Evolutionary conservation across 257 asterid genomes (phyloP).

Genomic region (Nicotiana paniculata): DNA sequence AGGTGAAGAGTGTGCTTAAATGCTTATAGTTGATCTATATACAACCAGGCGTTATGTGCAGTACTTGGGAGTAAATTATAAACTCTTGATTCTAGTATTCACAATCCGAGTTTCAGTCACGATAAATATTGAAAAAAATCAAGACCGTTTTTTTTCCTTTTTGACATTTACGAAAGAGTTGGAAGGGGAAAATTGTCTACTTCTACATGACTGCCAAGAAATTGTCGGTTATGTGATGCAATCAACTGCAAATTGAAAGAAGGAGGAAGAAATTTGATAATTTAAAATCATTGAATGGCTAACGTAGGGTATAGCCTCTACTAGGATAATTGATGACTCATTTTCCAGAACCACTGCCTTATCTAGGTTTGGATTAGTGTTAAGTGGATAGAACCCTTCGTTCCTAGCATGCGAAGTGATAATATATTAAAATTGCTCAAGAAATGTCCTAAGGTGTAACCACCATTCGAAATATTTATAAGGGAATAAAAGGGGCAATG

Average conservation of each 20-base stretch:
- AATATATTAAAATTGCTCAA: neutral
- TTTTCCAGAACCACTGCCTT: neutral
- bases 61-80: neutral
- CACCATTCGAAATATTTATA: neutral
- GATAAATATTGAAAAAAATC: too few relatives aligned
- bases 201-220: neutral
- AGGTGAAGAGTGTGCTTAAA: neutral
- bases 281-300: neutral
- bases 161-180: neutral
- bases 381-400: neutral
- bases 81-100: neutral
- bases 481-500: neutral
- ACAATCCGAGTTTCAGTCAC: neutral
- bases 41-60: neutral
- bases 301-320: neutral
- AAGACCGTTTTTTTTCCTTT: too few relatives aligned
- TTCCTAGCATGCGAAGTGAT: neutral
- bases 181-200: neutral
- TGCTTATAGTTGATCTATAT: neutral
- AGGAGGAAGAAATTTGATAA: neutral
- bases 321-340: neutral
- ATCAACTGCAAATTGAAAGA: neutral
- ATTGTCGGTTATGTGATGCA: neutral
- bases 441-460: neutral
- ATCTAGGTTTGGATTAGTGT: neutral